phyloP scores from a whole-genome alignment of 257 asterid species.

The Solanum bulbocastanum region DNA sequence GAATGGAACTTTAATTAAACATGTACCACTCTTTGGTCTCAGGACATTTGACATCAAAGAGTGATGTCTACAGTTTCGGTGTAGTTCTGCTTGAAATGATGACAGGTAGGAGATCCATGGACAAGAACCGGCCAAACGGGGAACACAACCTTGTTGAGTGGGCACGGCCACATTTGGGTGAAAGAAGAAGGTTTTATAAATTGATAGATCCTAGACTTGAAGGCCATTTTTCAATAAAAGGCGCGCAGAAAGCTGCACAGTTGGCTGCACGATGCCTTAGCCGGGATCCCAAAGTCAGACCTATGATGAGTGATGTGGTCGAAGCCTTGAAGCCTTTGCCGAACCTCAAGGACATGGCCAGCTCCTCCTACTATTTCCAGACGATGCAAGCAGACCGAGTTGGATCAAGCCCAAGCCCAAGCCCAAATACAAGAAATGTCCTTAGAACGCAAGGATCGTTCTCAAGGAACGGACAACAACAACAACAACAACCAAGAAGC shows the following conservation, averaged over 20 bases:
- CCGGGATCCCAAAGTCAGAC: conserved; percentile 77
- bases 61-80: conserved; percentile 90
- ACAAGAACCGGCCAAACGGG: conserved; percentile 80
- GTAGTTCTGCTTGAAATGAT: conserved; percentile 90
- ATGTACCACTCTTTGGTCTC: conserved; percentile 7
- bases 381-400: conserved; percentile 59
- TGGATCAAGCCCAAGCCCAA: conserved; percentile 62
- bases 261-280: conserved; percentile 79
- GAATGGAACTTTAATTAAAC: neutral
- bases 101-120: conserved; percentile 94
- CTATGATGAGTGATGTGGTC: conserved; percentile 83
- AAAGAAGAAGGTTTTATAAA: conserved; percentile 60
- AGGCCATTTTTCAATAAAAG: conserved; percentile 90
- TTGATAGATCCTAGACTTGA: conserved; percentile 88
- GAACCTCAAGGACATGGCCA: conserved; percentile 91
- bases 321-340: conserved; percentile 83
- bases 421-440: conserved; percentile 41
- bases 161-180: conserved; percentile 82
- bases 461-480: conserved; percentile 51
- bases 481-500: conserved; percentile 49
- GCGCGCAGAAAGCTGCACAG: conserved; percentile 87
- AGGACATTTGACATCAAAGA: conserved; percentile 97
- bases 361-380: conserved; percentile 72
- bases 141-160: conserved; percentile 95
- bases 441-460: conserved; percentile 37